Evolutionary conservation across 371 early-diverging fungal genomes (phyloP), one percentile per base, ranked within the genome.

Genomic region (Rhizopus microsporus): DNA sequence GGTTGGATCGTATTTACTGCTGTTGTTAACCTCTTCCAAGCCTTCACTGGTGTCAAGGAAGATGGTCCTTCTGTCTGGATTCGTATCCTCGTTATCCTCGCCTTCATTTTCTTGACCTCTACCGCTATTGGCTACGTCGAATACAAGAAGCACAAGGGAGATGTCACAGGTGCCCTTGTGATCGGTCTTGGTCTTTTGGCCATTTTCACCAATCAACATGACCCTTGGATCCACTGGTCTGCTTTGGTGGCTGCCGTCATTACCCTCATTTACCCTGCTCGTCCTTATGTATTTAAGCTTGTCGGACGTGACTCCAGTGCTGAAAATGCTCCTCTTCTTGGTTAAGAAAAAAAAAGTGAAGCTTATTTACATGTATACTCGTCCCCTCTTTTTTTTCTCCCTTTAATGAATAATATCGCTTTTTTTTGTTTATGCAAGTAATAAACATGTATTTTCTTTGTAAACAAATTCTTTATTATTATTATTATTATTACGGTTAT

Each of bases 41-140:
- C 81, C 56, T 72, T 87, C 59, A 77, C 85, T 15, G 30, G 56
- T 40, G 59, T 78, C 31, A 55, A 57, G 1, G 77, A 71, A 15
- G 69, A 75, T 9, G 81, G 78, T 4, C 83, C 86, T 33, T 60
- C 63, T 45, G 46, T 78, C 51, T 69, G 80, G 57, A 69, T 78
- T 57, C 68, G 73, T 50, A 73, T 84, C 50, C 56, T 85, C 5
- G 78, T 77, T 35, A 74, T 83, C 49, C 56, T 82, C 38, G 85
- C 80, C 17, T 49, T 85, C 37, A 37, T 77, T 43, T 74, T 86
- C 72, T 71, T 89, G 54, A 60, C 78, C n/a, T 74, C 71, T 40
- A 85, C 86, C 50, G 86, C 84, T 31, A 63, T 86, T 53, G 83
- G 82, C 51, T 89, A 89, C 60, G 83, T 87, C 51, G 87, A 87